Evolutionary conservation across 2,329 filamentous ascomycete species (phyloP), one percentile per base, ranked within the genome.

Genomic region (Neofusicoccum cordaticola): DNA sequence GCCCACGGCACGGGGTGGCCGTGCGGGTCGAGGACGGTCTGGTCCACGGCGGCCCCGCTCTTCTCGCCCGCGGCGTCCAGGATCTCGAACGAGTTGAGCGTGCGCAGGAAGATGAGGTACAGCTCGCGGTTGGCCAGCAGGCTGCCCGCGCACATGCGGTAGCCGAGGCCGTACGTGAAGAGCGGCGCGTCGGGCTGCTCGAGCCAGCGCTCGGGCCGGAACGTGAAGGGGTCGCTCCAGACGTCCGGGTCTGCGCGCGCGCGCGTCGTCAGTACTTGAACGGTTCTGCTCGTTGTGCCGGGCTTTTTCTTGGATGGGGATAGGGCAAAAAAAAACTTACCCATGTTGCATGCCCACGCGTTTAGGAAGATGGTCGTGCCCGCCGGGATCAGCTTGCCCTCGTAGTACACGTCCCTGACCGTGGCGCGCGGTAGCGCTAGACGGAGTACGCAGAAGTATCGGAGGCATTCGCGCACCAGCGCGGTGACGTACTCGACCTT

Each of bases 311-410:
- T 22, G 22, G 22, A 22, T 3, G 22, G 22, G 3, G 3, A 3
- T n/a, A n/a, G n/a, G n/a, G n/a, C n/a, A n/a, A n/a, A n/a, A 37
- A 22, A 27, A 35, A 53, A 73, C 80, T 71, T 76, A 86, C 85
- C 86, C 85, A 88, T 88, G 67, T 90, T 89, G 69, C 87, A 89
- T 2, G 86, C 86, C 87, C 86, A 89, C 0, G 86, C 85, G 65
- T 90, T 90, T 31, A 90, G 75, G 72, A 88, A 90, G 41, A 89
- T 81, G 0, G 88, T 84, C 1, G 86, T 88, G 0, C 86, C 86
- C 50, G 84, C 83, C 0, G 88, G 87, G 45, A 90, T 87, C 5
- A 81, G 71, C 37, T 82, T 81, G 17, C 83, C 85, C 9, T 87
- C 74, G 65, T 88, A 89, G 0, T 78, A 75, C 2, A 90, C 79